phyloP scores from a whole-genome alignment of 805 yeast species.

The Nakazawaea laoshanensis region DNA sequence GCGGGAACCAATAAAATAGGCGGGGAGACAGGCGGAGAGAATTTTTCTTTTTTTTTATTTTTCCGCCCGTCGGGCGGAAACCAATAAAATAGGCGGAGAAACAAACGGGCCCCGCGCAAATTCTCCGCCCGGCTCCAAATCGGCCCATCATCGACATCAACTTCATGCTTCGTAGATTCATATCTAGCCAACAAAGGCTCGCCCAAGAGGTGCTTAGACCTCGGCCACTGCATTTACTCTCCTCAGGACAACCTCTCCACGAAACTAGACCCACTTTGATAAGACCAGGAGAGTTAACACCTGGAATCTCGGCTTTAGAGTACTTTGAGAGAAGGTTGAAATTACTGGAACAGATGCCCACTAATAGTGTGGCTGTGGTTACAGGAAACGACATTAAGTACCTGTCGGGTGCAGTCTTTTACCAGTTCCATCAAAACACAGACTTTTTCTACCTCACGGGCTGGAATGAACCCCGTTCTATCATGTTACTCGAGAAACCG shows the following conservation, averaged over 20 bases:
- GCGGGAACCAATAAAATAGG: too few species aligned
- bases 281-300: slow-evolving; percentile 72
- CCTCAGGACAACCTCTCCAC: slow-evolving; percentile 78
- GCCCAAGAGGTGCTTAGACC: slow-evolving; percentile 1
- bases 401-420: slow-evolving; percentile 87
- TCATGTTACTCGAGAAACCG: slow-evolving; percentile 58
- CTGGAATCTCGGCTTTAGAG: slow-evolving; percentile 80
- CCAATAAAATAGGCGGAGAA: too few species aligned
- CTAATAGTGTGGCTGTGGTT: slow-evolving; percentile 60
- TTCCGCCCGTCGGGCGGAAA: too few species aligned
- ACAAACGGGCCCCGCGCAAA: too few species aligned
- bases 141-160: too few species aligned
- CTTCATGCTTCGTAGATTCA: too few species aligned
- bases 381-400: slow-evolving; percentile 66
- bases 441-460: slow-evolving; percentile 85
- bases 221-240: slow-evolving; percentile 16
- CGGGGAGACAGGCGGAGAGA: too few species aligned
- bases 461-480: slow-evolving; percentile 84
- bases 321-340: slow-evolving; percentile 62
- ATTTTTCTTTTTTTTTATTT: too few species aligned
- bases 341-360: slow-evolving; percentile 51
- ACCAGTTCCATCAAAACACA: slow-evolving; percentile 88
- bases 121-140: too few species aligned
- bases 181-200: too few species aligned
- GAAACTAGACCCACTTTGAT: slow-evolving; percentile 80